Conservation (phyloP, 306 rosid genomes). For the Prunus campanulata region DNA sequence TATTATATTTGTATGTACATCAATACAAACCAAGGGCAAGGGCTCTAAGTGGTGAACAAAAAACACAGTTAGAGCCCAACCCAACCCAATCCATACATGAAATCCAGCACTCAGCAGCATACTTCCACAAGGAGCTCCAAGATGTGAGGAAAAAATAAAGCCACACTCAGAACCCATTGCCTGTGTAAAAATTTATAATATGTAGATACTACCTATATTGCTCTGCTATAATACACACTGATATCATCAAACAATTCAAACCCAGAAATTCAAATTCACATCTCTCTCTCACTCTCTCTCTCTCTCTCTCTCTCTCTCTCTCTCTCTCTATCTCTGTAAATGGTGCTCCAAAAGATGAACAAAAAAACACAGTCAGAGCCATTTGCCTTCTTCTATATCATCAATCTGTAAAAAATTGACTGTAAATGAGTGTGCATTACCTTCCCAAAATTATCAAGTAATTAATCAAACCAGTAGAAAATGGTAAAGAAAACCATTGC, state of each 20-base stretch:
- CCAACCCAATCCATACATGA: not conserved
- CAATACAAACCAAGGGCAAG: not conserved
- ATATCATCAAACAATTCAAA: constrained; percentile 11
- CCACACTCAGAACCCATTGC: constrained; percentile 6
- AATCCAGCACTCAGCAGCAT: constrained; percentile 11
- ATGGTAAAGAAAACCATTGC: not conserved
- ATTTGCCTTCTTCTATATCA: not conserved
- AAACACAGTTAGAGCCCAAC: not conserved
- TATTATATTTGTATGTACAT: not conserved
- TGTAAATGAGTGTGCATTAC: not conserved
- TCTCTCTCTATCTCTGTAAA: not conserved
- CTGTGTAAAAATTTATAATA: not conserved
- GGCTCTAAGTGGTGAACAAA: constrained; percentile 3
- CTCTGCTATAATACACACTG: not conserved
- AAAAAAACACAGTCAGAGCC: constrained; percentile 28
- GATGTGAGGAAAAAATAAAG: not conserved
- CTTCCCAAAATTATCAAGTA: not conserved
- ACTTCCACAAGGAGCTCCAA: constrained; percentile 6
- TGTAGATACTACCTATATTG: not conserved
- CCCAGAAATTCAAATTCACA: constrained; percentile 8
- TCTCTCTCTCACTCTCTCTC: not conserved
- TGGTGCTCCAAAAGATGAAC: constrained; percentile 5
- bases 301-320: not conserved
- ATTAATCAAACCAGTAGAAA: not conserved
- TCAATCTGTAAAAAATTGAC: not conserved